phyloP scores from a whole-genome alignment of 2,329 filamentous ascomycete species.

The Eutypa lata region DNA sequence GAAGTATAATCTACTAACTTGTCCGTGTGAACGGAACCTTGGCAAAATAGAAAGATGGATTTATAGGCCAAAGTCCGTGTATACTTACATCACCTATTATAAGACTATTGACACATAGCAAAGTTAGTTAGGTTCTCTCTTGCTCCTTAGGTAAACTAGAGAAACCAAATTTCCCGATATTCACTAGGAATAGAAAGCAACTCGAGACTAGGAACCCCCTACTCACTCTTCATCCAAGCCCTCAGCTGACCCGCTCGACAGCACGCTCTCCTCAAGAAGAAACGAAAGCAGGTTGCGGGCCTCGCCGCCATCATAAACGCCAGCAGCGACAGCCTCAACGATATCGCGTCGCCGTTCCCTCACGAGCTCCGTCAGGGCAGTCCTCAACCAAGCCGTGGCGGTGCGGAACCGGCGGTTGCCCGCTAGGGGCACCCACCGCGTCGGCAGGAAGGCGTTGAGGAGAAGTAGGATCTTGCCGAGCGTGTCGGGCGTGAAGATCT shows the following conservation, averaged over 20 bases:
- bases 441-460: conserved; percentile 5
- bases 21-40: too few relatives aligned
- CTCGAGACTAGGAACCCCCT: neutral
- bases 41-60: too few relatives aligned
- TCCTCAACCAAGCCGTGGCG: conserved; percentile 3
- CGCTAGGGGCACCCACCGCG: conserved; percentile 4
- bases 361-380: neutral
- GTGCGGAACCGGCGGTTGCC: conserved; percentile 5
- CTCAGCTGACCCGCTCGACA: too few relatives aligned
- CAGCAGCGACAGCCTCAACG: neutral
- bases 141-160: conserved; percentile 25
- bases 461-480: conserved; percentile 6
- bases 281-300: conserved; percentile 24
- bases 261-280: conserved; percentile 21
- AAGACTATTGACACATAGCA: too few relatives aligned
- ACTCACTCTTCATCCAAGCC: conserved; percentile 1
- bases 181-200: neutral
- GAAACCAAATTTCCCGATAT: too few relatives aligned
- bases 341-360: conserved; percentile 1
- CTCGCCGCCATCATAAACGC: conserved; percentile 2
- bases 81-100: too few relatives aligned
- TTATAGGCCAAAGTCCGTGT: too few relatives aligned
- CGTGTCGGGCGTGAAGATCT: conserved; percentile 3
- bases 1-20: too few relatives aligned
- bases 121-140: neutral